Evolutionary conservation across 441 rosid species (phyloP), one percentile per base, ranked within the genome.

Genomic region (Euphorbia celastroides): DNA sequence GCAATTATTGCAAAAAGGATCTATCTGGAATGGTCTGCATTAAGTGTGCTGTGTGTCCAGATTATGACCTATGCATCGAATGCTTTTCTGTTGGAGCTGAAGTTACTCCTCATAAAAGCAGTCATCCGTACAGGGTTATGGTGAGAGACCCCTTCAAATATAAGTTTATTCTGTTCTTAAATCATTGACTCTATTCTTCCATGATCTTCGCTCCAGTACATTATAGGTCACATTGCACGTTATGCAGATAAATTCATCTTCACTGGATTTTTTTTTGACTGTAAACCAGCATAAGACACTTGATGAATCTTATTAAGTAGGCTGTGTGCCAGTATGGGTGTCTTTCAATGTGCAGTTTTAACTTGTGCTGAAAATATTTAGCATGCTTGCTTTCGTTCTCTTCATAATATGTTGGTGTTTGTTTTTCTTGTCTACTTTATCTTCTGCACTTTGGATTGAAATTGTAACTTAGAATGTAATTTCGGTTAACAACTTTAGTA

Each of bases 11-110:
- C 74, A 75, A 81, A 66, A 93, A 91, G 82, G 95, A 93, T 72
- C 64, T 93, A 6, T 83, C 96, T 22, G 96, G 95, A 48, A 73
- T 74, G 78, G 71, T 91, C 74, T 96, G 97, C 46, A 78, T 91
- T 58, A 93, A 82, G 77, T 91, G 97, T 76, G 97, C 90, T 26
- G 67, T 83, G 32, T 93, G 99, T 67, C 77, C 82, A 5, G 95
- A 91, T 80, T 93, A 86, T 74, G 99, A 93, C 75, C 99, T 93
- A 62, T 93, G 99, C 67, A 70, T 93, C 1, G 96, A 89, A 74
- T 93, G 99, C 69, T 91, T 91, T 51, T 85, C 84, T 54, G 87
- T 89, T 17, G 95, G 97, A 67, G 96, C 84, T 74, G 93, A 93
- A 70, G 78, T 85, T 65, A 66, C 54, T 66, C 86, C 89, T 68